These are phyloP conservation scores for Backusella macrospora DNA, from an alignment of 192 early-diverging fungal genomes.

Conservation along the genomic window DNA sequence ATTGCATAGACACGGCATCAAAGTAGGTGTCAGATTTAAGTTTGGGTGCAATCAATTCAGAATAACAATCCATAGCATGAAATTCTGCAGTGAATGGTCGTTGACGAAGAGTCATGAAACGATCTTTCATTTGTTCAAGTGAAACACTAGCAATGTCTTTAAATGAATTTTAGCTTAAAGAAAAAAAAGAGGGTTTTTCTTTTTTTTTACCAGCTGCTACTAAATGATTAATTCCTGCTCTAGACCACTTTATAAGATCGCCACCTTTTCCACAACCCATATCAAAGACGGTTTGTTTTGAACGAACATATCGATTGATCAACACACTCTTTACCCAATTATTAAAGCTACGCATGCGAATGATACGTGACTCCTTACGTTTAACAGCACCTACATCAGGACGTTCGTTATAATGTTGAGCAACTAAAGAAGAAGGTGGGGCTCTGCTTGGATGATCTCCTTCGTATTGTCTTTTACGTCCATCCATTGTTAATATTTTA, in stretches of 20 bases:
- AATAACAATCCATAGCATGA: conserved; percentile 87
- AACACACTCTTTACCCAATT: conserved; percentile 96
- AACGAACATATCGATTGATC: conserved; percentile 65
- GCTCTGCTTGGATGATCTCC: neutral
- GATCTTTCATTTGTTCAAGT: conserved; percentile 75
- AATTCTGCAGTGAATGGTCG: conserved; percentile 74
- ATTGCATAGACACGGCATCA: conserved; percentile 94
- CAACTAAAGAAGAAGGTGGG: conserved; percentile 46
- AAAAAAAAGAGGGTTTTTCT: neutral
- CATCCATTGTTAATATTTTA: neutral
- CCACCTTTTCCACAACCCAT: conserved; percentile 95
- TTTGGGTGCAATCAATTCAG: conserved; percentile 60
- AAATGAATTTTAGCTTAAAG: neutral
- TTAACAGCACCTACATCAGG: conserved; percentile 75
- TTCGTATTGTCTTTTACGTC: neutral
- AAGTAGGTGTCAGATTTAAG: conserved; percentile 57
- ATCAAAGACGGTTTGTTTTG: conserved; percentile 74
- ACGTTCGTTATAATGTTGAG: conserved; percentile 83
- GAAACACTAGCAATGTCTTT: conserved; percentile 89
- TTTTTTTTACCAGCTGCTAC: conserved; percentile 70
- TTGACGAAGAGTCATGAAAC: conserved; percentile 61
- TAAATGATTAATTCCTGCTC: conserved; percentile 72
- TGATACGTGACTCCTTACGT: conserved; percentile 82
- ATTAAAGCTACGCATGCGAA: conserved; percentile 89
- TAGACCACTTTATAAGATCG: conserved; percentile 81